phyloP scores from a whole-genome alignment of 345 rosid genomes.

The Aquilaria yunnanensis region DNA sequence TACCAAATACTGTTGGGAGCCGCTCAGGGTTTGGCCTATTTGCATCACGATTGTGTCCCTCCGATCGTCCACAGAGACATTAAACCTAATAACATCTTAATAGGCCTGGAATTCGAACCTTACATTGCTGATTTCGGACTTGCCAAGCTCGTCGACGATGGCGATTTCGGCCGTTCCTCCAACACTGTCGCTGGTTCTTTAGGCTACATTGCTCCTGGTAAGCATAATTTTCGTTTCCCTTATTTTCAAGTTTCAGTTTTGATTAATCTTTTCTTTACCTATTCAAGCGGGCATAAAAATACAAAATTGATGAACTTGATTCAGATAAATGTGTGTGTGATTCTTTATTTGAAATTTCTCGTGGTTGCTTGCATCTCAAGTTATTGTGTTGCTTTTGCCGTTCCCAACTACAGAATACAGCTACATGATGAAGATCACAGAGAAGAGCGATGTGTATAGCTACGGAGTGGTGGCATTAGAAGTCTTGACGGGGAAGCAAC shows the following conservation, averaged over 20 bases:
- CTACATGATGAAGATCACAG: conserved; percentile 92
- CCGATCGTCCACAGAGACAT: conserved; percentile 93
- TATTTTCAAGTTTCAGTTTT: no score
- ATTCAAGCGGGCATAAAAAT: no score
- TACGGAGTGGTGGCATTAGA: conserved; percentile 81
- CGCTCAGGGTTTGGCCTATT: conserved; percentile 85
- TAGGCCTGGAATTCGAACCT: conserved; percentile 87
- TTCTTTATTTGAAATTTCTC: no score
- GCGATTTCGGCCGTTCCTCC: conserved; percentile 77
- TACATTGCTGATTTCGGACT: conserved; percentile 98
- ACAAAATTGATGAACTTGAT: no score
- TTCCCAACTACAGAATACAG: conserved; percentile 62
- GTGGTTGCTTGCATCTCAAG: not conserved
- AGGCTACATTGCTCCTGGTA: conserved; percentile 98
- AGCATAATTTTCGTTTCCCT: not conserved
- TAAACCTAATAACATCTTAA: conserved; percentile 86
- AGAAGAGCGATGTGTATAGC: conserved; percentile 95
- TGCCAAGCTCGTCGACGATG: conserved; percentile 90
- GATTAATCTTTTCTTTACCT: no score
- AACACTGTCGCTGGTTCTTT: conserved; percentile 90
- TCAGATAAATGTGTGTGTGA: no score
- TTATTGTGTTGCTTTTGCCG: not conserved
- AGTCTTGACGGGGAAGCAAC: conserved; percentile 89
- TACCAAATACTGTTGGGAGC: conserved; percentile 82
- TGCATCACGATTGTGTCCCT: conserved; percentile 95